Evolutionary conservation across 805 yeast genomes (phyloP).

Genomic region (Nakazawaea pomicola): DNA sequence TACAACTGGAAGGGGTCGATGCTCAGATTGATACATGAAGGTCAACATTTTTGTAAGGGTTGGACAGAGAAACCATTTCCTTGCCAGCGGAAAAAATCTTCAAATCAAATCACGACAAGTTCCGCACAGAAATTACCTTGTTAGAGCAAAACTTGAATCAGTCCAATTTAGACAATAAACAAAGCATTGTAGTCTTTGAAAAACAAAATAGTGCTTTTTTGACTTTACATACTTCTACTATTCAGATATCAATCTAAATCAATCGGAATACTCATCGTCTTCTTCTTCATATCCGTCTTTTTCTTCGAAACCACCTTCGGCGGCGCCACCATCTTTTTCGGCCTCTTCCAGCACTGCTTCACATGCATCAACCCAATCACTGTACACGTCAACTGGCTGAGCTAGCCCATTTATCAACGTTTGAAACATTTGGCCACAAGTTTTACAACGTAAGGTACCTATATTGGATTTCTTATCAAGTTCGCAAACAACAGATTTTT

Average conservation of each 20-base stretch:
- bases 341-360: conserved; percentile 79
- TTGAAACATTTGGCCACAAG: conserved; percentile 92
- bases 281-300: conserved; percentile 16
- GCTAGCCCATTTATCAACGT: conserved; percentile 77
- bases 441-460: conserved; percentile 83
- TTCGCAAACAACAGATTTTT: conserved; percentile 81
- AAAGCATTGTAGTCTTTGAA: too few relatives aligned
- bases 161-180: too few relatives aligned
- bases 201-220: too few relatives aligned
- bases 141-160: too few relatives aligned
- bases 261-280: conserved; percentile 20
- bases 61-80: too few relatives aligned
- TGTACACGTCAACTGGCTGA: conserved; percentile 91
- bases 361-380: conserved; percentile 98
- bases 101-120: too few relatives aligned
- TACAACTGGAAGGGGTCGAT: too few relatives aligned
- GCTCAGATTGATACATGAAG: too few relatives aligned
- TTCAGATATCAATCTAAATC: background rate
- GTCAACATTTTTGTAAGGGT: too few relatives aligned
- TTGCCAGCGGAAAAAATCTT: too few relatives aligned
- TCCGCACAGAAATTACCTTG: too few relatives aligned
- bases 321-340: conserved; percentile 31
- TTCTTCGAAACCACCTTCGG: conserved; percentile 29
- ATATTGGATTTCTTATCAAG: conserved; percentile 81
- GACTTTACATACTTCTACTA: too few relatives aligned